A percentile compares a stretch with the other conserved stretches of the same genome.
Conservation (phyloP, 306 rosid genomes). For the Glycine tomentella region DNA sequence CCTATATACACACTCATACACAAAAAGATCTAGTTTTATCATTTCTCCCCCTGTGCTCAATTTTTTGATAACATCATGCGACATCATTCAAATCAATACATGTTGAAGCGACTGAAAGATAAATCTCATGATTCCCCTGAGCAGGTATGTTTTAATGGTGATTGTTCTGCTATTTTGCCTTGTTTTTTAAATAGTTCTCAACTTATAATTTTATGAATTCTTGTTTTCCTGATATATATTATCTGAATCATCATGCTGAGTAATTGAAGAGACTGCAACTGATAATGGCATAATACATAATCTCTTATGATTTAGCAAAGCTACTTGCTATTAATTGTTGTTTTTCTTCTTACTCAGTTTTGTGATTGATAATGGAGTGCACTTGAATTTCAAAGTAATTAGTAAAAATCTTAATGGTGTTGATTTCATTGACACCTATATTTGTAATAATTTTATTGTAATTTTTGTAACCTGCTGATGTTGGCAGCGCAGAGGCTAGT, state of each 20-base stretch:
- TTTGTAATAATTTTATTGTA: slow-evolving; percentile 36
- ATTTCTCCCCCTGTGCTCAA: slow-evolving; percentile 49
- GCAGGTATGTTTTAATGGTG: slow-evolving; percentile 62
- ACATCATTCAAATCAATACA: slow-evolving; percentile 59
- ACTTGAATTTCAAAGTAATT: slow-evolving; percentile 15
- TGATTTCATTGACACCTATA: slow-evolving; percentile 12
- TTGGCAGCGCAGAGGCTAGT: slow-evolving; percentile 77
- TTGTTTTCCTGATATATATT: slow-evolving; percentile 13
- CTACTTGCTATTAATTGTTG: not conserved
- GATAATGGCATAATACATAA: slow-evolving; percentile 4
- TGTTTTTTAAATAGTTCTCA: not conserved
- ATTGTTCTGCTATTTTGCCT: slow-evolving; percentile 13
- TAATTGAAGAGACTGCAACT: slow-evolving; percentile 2
- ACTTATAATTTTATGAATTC: slow-evolving; percentile 1
- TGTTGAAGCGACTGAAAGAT: slow-evolving; percentile 49
- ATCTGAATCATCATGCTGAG: not conserved
- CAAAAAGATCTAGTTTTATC: not conserved
- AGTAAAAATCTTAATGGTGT: slow-evolving; percentile 15
- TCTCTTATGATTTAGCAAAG: slow-evolving; percentile 4
- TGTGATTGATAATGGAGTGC: slow-evolving; percentile 13
- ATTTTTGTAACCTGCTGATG: slow-evolving; percentile 51
- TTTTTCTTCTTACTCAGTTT: slow-evolving; percentile 2
- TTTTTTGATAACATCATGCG: slow-evolving; percentile 62
- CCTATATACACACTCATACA: not conserved
- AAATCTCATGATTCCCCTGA: slow-evolving; percentile 61